Conservation (phyloP, 148 eudicot species). For the Rhododendron mucronatum region DNA sequence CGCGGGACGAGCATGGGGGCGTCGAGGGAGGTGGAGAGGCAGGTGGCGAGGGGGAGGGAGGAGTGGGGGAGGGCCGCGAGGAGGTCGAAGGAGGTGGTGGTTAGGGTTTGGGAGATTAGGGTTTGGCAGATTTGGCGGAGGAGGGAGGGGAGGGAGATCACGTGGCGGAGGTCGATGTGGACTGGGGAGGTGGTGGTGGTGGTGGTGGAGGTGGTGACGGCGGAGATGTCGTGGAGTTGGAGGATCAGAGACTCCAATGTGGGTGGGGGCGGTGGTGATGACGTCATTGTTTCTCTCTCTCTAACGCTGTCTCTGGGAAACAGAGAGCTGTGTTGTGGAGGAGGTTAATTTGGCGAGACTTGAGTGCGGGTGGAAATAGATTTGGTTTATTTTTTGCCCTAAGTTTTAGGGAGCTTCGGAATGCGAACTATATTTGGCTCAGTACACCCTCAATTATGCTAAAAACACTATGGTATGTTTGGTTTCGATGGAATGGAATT, state of each 20-base stretch:
- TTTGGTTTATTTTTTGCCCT: neutral
- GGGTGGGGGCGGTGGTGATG: slow-evolving; percentile 5
- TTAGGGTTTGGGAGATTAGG: slow-evolving; percentile 3
- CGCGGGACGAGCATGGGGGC: slow-evolving; percentile 80
- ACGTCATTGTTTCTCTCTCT: neutral
- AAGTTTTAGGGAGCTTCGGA: neutral
- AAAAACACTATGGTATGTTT: neutral
- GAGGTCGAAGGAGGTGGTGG: slow-evolving; percentile 43
- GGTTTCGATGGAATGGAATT: too few species aligned
- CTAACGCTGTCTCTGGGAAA: neutral
- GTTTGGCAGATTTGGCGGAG: slow-evolving; percentile 47
- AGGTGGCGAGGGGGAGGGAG: slow-evolving; percentile 83
- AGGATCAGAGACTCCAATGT: slow-evolving; percentile 66
- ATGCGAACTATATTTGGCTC: neutral
- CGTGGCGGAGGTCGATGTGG: slow-evolving; percentile 83
- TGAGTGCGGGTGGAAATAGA: neutral
- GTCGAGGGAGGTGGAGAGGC: slow-evolving; percentile 42
- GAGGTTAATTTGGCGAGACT: neutral
- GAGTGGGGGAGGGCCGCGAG: slow-evolving; percentile 61
- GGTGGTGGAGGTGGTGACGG: slow-evolving; percentile 82
- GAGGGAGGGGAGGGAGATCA: slow-evolving; percentile 73
- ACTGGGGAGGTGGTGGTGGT: slow-evolving; percentile 58
- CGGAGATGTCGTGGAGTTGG: slow-evolving; percentile 74
- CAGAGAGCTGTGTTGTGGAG: neutral
- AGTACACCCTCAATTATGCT: neutral